A percentile compares a stretch with the other conserved stretches of the same genome.
Conservation (phyloP, 2,329 filamentous ascomycete species). For the Penicillium sp. region DNA sequence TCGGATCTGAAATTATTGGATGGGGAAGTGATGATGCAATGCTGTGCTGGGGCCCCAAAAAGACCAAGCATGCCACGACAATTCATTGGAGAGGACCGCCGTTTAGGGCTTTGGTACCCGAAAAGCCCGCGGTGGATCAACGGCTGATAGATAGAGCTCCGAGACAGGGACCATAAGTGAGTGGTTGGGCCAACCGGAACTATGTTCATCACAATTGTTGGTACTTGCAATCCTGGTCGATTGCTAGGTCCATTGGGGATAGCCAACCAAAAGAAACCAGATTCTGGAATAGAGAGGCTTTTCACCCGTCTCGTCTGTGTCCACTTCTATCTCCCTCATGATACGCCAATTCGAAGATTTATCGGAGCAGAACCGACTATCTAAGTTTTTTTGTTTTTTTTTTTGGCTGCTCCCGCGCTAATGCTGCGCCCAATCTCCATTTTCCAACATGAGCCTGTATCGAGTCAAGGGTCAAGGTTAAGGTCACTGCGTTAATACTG, state of each 20-base stretch:
- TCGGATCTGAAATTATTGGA: neutral
- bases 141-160: slow-evolving; percentile 10
- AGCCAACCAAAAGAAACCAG: slow-evolving; percentile 1
- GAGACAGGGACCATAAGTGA: neutral
- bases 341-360: slow-evolving; percentile 3
- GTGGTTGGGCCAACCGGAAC: neutral
- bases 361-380: slow-evolving; percentile 3
- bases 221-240: neutral
- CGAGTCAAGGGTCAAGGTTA: neutral
- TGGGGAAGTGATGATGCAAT: slow-evolving; percentile 5
- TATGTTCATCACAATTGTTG: neutral
- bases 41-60: neutral
- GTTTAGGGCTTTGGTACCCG: slow-evolving; percentile 9
- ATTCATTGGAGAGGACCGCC: neutral
- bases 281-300: slow-evolving; percentile 5
- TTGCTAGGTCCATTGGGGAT: neutral
- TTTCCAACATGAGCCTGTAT: slow-evolving; percentile 4
- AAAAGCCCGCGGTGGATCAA: slow-evolving; percentile 2
- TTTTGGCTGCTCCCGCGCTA: slow-evolving; percentile 1
- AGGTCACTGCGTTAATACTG: slow-evolving; percentile 4
- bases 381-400: slow-evolving; percentile 1
- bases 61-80: neutral
- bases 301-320: slow-evolving; percentile 10
- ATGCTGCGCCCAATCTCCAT: slow-evolving; percentile 7
- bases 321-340: neutral